Conservation (phyloP, 768 basidiomycete species). For the Kwoniella dejecticola region DNA sequence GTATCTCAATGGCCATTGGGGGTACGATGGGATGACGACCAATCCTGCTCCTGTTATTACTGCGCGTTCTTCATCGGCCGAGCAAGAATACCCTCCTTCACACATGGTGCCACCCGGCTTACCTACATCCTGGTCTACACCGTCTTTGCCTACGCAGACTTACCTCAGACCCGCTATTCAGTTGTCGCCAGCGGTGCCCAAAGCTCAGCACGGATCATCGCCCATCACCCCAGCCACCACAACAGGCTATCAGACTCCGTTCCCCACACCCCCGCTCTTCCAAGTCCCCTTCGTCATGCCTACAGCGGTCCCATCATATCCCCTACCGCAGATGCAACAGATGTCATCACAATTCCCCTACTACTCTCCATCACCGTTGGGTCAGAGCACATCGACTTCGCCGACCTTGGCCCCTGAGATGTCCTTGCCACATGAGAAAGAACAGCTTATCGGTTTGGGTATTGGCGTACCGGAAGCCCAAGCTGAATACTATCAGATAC, state of each 20-base stretch:
- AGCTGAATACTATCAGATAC: constrained; percentile 21
- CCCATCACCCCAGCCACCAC: constrained; percentile 29
- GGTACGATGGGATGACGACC: neutral
- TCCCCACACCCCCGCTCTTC: constrained; percentile 38
- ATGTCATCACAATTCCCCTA: constrained; percentile 4
- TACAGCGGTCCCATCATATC: constrained; percentile 2
- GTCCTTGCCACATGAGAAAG: constrained; percentile 14
- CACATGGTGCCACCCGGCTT: constrained; percentile 5
- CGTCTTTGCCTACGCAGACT: constrained; percentile 19
- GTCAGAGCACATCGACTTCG: constrained; percentile 22
- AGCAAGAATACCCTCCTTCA: constrained; percentile 8
- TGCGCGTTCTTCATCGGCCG: constrained; percentile 19
- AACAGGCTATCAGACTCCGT: constrained; percentile 30
- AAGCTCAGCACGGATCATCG: constrained; percentile 11
- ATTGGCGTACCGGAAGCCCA: constrained; percentile 30
- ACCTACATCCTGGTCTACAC: constrained; percentile 12
- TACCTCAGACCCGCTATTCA: constrained; percentile 27
- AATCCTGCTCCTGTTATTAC: constrained; percentile 6
- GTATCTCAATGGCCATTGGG: constrained; percentile 22
- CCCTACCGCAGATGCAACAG: neutral
- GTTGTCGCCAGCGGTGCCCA: constrained; percentile 4
- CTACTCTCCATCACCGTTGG: constrained; percentile 24
- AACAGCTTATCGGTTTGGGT: constrained; percentile 40
- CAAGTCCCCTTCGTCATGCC: constrained; percentile 20
- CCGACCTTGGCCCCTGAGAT: constrained; percentile 43